A percentile compares a stretch with the other conserved stretches of the same genome.
These are phyloP conservation scores for Nemania diffusa DNA, from an alignment of 2,329 filamentous ascomycete genomes.

Conservation along the genomic window DNA sequence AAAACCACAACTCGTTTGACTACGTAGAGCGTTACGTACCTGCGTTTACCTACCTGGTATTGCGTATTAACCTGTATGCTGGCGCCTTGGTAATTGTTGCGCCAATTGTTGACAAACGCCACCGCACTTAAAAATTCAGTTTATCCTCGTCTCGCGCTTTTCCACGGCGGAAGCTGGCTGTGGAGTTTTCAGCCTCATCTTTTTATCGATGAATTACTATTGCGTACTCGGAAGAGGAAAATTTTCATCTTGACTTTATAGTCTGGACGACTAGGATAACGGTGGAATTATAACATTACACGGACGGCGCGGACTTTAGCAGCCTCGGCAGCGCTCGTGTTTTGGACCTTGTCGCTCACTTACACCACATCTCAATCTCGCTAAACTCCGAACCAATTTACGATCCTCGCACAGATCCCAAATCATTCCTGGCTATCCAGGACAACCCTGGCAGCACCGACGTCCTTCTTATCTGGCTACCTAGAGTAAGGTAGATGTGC, in stretches of 20 bases:
- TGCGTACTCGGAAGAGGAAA: slow-evolving; percentile 28
- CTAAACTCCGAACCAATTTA: slow-evolving; percentile 40
- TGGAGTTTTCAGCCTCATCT: neutral
- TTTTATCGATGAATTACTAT: neutral
- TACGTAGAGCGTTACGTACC: no score
- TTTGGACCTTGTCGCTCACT: slow-evolving; percentile 7
- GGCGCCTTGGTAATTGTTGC: slow-evolving; percentile 5
- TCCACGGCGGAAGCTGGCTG: neutral
- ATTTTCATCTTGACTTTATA: slow-evolving; percentile 33
- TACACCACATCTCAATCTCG: slow-evolving; percentile 38
- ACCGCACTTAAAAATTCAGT: no score
- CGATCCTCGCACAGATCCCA: slow-evolving; percentile 28
- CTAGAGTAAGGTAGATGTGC: neutral
- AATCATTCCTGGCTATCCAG: slow-evolving; percentile 19
- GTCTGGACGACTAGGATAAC: slow-evolving; percentile 31
- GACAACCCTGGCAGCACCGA: slow-evolving; percentile 24
- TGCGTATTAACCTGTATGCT: neutral
- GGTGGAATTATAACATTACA: slow-evolving; percentile 25
- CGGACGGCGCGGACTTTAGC: slow-evolving; percentile 34
- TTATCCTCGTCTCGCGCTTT: neutral
- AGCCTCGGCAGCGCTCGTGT: slow-evolving; percentile 30
- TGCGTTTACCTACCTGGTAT: neutral
- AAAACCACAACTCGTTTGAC: neutral
- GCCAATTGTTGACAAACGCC: slow-evolving; percentile 4
- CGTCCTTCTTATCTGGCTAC: slow-evolving; percentile 12